A percentile compares a stretch with the other conserved stretches of the same genome.
These are phyloP conservation scores for Candida orba DNA, from an alignment of 805 yeast genomes.

Conservation along the genomic window DNA sequence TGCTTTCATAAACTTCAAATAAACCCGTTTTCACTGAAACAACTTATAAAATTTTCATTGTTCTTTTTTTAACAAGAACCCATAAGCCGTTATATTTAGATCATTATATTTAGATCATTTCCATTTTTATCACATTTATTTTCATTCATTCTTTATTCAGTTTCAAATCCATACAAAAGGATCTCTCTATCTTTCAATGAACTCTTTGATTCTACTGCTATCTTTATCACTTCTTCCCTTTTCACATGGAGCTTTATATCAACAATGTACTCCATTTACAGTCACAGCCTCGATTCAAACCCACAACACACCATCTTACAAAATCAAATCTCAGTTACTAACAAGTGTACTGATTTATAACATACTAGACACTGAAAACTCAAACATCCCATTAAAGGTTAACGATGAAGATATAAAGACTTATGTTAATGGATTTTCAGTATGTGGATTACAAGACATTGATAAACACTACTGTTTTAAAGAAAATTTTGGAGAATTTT, in stretches of 20 bases:
- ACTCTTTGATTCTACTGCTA: background rate
- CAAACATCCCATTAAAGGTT: constrained; percentile 2
- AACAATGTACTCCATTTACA: constrained; percentile 2
- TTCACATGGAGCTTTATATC: constrained; percentile 1
- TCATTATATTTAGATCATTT: too few relatives aligned
- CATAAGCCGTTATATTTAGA: too few relatives aligned
- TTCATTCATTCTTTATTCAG: too few relatives aligned
- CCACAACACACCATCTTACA: background rate
- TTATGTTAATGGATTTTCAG: constrained; percentile 1
- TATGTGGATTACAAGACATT: constrained; percentile 8
- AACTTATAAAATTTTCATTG: too few relatives aligned
- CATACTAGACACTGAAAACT: constrained; percentile 1
- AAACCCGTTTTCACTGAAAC: too few relatives aligned
- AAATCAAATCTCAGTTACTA: background rate
- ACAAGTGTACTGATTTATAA: constrained; percentile 5
- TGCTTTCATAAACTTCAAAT: too few relatives aligned
- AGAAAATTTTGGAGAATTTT: constrained; percentile 1
- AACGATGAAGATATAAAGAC: constrained; percentile 4
- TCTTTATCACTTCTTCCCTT: background rate
- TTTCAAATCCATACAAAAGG: too few relatives aligned
- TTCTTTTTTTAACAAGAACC: too few relatives aligned
- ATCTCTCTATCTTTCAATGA: background rate
- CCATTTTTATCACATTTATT: too few relatives aligned
- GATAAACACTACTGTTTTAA: constrained; percentile 1
- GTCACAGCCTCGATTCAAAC: background rate